Evolutionary conservation across 805 yeast species (phyloP).

Genomic region (Suhomyces sp.): DNA sequence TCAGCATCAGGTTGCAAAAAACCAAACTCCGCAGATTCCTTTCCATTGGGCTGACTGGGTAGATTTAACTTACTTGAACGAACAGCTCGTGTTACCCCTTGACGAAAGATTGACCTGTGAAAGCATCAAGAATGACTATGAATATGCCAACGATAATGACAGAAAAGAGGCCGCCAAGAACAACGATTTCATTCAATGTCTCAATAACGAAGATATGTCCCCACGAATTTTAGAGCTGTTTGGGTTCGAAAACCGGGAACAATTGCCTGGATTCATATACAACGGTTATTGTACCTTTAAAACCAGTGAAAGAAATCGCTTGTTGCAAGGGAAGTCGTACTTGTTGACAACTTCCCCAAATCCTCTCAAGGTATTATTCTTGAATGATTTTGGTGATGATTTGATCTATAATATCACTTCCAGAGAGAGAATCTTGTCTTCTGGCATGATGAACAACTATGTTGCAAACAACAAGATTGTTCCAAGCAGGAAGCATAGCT

Average conservation of each 20-base stretch:
- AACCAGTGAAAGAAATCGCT: conserved; percentile 19
- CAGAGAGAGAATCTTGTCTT: conserved; percentile 27
- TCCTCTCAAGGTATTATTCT: conserved; percentile 24
- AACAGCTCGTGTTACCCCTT: conserved; percentile 6
- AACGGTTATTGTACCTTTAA: conserved; percentile 23
- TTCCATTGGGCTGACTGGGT: conserved; percentile 29
- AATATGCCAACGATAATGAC: conserved; percentile 6
- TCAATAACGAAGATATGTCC: conserved; percentile 15
- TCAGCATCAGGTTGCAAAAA: neutral
- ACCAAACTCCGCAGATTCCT: conserved; percentile 9
- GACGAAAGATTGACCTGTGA: conserved; percentile 11
- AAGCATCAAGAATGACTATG: conserved; percentile 12
- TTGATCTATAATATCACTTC: conserved; percentile 16
- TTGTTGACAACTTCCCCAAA: conserved; percentile 15
- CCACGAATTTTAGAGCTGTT: conserved; percentile 16
- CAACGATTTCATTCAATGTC: conserved; percentile 15
- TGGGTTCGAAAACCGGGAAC: conserved; percentile 25
- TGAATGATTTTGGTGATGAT: conserved; percentile 20
- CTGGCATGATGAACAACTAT: conserved; percentile 35
- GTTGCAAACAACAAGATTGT: conserved; percentile 15
- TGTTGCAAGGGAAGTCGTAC: conserved; percentile 19
- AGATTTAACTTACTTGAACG: conserved; percentile 15
- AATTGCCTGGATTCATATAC: conserved; percentile 27
- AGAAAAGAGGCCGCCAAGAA: neutral
- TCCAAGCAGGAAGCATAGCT: conserved; percentile 7